A percentile compares a stretch with the other conserved stretches of the same genome.
phyloP scores from a whole-genome alignment of 139 green algal species.

The Raphidocelis subcapitata region DNA sequence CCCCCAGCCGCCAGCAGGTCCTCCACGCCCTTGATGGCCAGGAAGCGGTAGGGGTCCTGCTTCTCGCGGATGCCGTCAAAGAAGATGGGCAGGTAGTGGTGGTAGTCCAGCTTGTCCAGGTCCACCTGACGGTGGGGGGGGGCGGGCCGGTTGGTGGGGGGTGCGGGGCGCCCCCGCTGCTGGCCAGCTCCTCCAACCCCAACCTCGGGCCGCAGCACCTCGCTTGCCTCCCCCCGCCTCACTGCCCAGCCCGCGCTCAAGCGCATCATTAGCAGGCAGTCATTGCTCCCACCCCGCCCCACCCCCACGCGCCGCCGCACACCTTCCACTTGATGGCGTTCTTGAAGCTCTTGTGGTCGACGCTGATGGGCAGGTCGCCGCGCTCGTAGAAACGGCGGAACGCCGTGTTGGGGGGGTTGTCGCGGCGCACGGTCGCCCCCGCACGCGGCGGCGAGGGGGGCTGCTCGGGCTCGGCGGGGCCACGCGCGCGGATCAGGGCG shows the following conservation, averaged over 20 bases:
- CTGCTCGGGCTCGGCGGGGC: background rate
- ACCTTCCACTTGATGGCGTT: slow-evolving; percentile 81
- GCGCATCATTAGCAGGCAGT: too few species aligned
- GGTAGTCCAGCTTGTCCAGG: slow-evolving; percentile 72
- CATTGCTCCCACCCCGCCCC: too few species aligned
- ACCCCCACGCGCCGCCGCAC: background rate
- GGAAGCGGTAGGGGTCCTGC: slow-evolving; percentile 78
- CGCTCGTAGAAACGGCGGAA: slow-evolving; percentile 81
- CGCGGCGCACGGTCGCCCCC: slow-evolving; percentile 44
- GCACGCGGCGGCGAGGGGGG: slow-evolving; percentile 38
- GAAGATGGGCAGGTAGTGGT: slow-evolving; percentile 87
- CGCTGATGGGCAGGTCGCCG: slow-evolving; percentile 67
- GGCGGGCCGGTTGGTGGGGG: too few species aligned
- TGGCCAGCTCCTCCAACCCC: too few species aligned
- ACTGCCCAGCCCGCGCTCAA: too few species aligned
- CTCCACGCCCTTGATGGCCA: slow-evolving; percentile 72
- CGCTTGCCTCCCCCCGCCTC: too few species aligned
- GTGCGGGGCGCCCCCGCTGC: too few species aligned
- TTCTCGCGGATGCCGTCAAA: slow-evolving; percentile 81
- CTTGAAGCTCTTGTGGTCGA: slow-evolving; percentile 72
- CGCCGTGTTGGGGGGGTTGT: slow-evolving; percentile 70
- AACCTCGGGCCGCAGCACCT: too few species aligned
- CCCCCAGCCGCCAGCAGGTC: slow-evolving; percentile 60
- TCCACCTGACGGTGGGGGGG: slow-evolving; percentile 33
- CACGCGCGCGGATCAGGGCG: slow-evolving; percentile 17